Base-by-base conservation (phyloP, 2,329 filamentous ascomycete species). In the Capronia epimyces region DNA sequence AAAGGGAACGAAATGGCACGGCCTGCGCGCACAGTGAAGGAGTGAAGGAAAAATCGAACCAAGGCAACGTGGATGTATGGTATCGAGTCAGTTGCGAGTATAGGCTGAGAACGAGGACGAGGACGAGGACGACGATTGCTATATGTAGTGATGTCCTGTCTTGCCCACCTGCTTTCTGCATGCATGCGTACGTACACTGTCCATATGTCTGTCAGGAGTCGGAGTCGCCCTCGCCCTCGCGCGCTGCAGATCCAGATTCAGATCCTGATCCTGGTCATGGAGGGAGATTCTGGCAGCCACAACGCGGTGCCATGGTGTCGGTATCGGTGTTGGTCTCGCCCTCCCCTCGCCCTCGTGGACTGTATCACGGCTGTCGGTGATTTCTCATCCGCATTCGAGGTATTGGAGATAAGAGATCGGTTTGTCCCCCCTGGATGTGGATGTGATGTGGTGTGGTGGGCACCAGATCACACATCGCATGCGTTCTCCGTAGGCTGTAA, bases 331-430 rank as follows among this genome's bases (percentile, higher is more conserved):
- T 18, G 32, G 48, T 52, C 36, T 50, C n/a, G n/a, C n/a, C n/a
- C n/a, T n/a, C n/a, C n/a, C n/a, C n/a, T n/a, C n/a, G n/a, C n/a
- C n/a, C n/a, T n/a, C n/a, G n/a, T n/a, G n/a, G n/a, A n/a, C n/a
- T n/a, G n/a, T n/a, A n/a, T n/a, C 42, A 50, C 27, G 46, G 48
- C 32, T 32, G 55, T 57, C 39, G 46, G 51, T 41, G 46, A 52
- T 54, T 16, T 36, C 37, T 25, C 46, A 44, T 43, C 51, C 42
- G 55, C 42, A 54, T 52, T 44, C 20, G 31, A 43, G 29, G 49
- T 29, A 54, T 53, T 57, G 55, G 55, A 46, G 29, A 40, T 25
- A 18, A 36, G n/a, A 24, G 36, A 18, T 46, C 41, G 34, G 21
- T 31, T 34, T 15, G n/a, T 31, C n/a, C n/a, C n/a, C n/a, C n/a